A percentile compares a stretch with the other conserved stretches of the same genome.
phyloP scores from a whole-genome alignment of 306 rosid species.

The Gillenia trifoliata region DNA sequence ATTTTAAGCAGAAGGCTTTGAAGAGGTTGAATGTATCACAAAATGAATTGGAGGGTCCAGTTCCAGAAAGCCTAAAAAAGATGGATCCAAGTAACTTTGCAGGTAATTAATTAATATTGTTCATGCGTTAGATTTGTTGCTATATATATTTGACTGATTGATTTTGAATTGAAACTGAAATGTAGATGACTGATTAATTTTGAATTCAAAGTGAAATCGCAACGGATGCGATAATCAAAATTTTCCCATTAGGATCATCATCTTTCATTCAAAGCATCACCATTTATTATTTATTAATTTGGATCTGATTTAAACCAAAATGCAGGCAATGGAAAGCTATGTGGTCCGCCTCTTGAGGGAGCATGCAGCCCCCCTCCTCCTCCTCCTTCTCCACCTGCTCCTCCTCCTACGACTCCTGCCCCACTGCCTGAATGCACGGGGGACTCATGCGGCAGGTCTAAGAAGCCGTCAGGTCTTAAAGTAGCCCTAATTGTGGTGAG shows the following conservation, averaged over 20 bases:
- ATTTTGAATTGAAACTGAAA: background rate
- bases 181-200: background rate
- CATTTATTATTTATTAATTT: background rate
- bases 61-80: constrained; percentile 45
- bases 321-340: constrained; percentile 53
- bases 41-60: constrained; percentile 66
- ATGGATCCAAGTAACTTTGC: constrained; percentile 37
- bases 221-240: background rate
- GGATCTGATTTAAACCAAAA: background rate
- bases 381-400: background rate
- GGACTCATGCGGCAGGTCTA: background rate
- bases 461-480: constrained; percentile 18
- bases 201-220: background rate
- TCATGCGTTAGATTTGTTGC: background rate
- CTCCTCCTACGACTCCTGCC: background rate
- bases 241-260: background rate
- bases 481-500: constrained; percentile 25
- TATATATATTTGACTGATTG: background rate
- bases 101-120: constrained; percentile 32
- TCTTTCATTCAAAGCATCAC: background rate
- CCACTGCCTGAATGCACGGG: background rate
- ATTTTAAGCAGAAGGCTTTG: constrained; percentile 30
- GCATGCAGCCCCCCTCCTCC: constrained; percentile 21
- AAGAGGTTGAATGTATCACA: constrained; percentile 45
- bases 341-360: constrained; percentile 55